Percentiles rank a stretch among this genome's conserved stretches.
Conservation (phyloP, 1,284 basidiomycete genomes). For the Cryptococcus wingfieldii region DNA sequence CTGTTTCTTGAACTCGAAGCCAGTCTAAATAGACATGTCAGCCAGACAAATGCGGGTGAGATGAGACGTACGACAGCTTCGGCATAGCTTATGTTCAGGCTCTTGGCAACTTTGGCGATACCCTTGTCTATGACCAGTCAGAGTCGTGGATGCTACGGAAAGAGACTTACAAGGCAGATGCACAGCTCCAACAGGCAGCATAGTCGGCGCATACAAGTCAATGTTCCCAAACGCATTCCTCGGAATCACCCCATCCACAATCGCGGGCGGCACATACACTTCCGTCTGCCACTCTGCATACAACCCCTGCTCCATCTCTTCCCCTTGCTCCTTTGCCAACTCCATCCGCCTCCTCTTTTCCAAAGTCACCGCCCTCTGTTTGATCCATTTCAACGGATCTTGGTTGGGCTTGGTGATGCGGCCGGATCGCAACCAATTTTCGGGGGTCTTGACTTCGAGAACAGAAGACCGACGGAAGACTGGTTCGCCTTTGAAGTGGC, state of each 20-base stretch:
- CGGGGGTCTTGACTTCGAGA: conserved; percentile 76
- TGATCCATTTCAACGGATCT: conserved; percentile 86
- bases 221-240: conserved; percentile 97
- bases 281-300: conserved; percentile 86
- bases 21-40: conserved; percentile 41
- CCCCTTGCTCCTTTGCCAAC: conserved; percentile 57
- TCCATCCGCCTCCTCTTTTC: conserved; percentile 79
- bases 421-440: conserved; percentile 92
- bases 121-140: conserved; percentile 63
- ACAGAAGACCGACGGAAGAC: conserved; percentile 88
- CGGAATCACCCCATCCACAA: conserved; percentile 80
- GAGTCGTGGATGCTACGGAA: conserved; percentile 3
- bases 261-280: conserved; percentile 69
- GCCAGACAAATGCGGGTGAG: not conserved
- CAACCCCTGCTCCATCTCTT: conserved; percentile 75
- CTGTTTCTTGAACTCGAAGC: conserved; percentile 90
- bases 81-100: conserved; percentile 81
- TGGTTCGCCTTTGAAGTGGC: conserved; percentile 85
- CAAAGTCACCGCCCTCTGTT: conserved; percentile 78
- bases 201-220: conserved; percentile 89
- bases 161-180: conserved; percentile 76
- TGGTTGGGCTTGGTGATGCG: conserved; percentile 67
- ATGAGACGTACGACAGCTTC: conserved; percentile 72
- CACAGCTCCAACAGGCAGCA: conserved; percentile 83
- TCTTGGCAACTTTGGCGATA: conserved; percentile 79